Evolutionary conservation across 2,329 filamentous ascomycete species (phyloP).

Genomic region (Gliomastix tumulicola): DNA sequence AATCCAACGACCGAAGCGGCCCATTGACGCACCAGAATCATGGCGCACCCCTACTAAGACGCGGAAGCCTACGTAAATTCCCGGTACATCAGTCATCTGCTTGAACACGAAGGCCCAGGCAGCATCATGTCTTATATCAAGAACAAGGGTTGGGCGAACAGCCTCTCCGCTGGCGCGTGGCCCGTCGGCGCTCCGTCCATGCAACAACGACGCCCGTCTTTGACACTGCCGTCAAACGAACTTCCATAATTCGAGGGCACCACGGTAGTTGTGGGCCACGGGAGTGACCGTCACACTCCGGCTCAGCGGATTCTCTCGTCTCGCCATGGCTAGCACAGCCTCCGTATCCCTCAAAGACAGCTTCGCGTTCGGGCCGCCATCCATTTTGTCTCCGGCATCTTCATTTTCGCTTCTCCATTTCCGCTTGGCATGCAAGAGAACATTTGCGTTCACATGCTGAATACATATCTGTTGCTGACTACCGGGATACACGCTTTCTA

Average conservation of each 20-base stretch:
- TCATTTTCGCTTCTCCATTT: too few species aligned
- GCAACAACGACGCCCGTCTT: too few species aligned
- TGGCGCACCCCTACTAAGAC: too few species aligned
- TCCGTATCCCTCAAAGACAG: background rate
- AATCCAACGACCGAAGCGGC: too few species aligned
- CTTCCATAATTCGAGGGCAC: background rate
- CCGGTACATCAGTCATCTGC: constrained; percentile 82
- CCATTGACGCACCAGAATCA: too few species aligned
- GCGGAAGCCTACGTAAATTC: too few species aligned
- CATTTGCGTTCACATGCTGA: background rate
- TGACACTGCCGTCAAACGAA: too few species aligned
- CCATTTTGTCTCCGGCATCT: too few species aligned
- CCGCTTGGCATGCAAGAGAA: background rate
- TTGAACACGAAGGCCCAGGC: constrained; percentile 88
- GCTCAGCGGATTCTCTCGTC: background rate
- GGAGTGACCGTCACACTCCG: background rate
- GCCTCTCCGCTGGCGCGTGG: constrained; percentile 69
- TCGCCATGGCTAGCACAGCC: background rate
- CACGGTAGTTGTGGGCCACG: background rate
- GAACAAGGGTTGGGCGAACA: constrained; percentile 82
- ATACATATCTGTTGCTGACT: background rate
- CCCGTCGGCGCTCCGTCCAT: too few species aligned
- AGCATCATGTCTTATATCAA: constrained; percentile 90
- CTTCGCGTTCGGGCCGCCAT: too few species aligned
- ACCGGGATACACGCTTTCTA: constrained; percentile 2